Evolutionary conservation across 108 stramenopile species (phyloP), one percentile per base, ranked within the genome.

Genomic region (Parmales sp.): DNA sequence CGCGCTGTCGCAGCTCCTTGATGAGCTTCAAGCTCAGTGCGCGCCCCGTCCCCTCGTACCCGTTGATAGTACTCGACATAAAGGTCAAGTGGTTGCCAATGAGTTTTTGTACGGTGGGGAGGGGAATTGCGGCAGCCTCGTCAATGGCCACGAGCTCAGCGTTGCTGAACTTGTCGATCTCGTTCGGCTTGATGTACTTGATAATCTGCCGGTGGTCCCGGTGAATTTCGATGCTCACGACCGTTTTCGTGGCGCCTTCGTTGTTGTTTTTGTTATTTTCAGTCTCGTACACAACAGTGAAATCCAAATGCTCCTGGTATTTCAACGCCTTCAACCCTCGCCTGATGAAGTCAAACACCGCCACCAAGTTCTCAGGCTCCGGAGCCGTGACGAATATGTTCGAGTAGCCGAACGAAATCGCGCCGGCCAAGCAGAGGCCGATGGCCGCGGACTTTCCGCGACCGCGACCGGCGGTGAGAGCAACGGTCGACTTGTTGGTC

Each of bases 71-170:
- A 23, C 95, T 97, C 69, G 91, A 89, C 69, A 99, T 51, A 69
- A 98, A 98, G 13, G 91, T 90, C 37, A 96, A 78, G 31, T 88
- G 83, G 66, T 86, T 77, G 11, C 82, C 89, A 78, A 99, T 83
- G 39, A 99, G 74, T 38, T 68, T 74, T 20, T 91, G 72, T 23
- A 99, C 94, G 41, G 95, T 65, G 0, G 98, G 98, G 37, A 99
- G 84, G 18, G 98, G 98, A 65, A 99, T 98, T 9, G 98, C 98
- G 38, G 98, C 98, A 9, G 98, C 98, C 79, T 99, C 98, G 72
- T 99, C 98, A 64, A 99, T 80, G 1, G 94, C 96, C 8, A 99
- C 86, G 64, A 98, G 83, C 71, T 99, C 98, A 1, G 95, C 91
- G 22, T 92, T 91, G 13, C 86, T 78, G 68, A 99, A 90, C 70